A percentile compares a stretch with the other conserved stretches of the same genome.
Evolutionary conservation across 805 yeast species (phyloP).

Genomic region (Ogataea paradorogensis): DNA sequence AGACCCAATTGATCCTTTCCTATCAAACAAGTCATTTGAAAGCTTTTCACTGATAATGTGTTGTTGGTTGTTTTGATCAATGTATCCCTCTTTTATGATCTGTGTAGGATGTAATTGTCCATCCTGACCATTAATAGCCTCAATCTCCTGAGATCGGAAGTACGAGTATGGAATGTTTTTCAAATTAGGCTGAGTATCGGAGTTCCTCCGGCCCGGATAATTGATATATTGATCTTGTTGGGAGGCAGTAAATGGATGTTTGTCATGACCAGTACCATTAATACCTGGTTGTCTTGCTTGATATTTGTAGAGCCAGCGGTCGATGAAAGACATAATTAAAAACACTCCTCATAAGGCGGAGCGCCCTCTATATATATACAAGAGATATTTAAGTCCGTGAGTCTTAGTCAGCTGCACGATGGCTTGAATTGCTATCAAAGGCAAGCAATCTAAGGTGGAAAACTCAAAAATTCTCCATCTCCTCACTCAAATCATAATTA

Average conservation of each 20-base stretch:
- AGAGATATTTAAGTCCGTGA: not conserved
- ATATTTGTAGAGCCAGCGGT: constrained; percentile 34
- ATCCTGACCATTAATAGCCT: constrained; percentile 4
- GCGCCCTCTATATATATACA: constrained; percentile 4
- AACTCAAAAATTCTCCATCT: constrained; percentile 6
- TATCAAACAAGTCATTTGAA: not conserved
- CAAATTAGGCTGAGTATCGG: constrained; percentile 28
- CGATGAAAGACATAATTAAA: constrained; percentile 32
- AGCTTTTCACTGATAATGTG: not conserved
- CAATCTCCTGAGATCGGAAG: constrained; percentile 14
- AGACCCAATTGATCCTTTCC: constrained; percentile 16
- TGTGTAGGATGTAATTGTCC: constrained; percentile 1
- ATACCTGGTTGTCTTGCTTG: constrained; percentile 18
- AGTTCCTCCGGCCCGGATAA: constrained; percentile 6
- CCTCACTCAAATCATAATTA: not conserved
- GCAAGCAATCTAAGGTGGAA: constrained; percentile 8
- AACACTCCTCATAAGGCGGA: not conserved
- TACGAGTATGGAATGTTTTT: constrained; percentile 32
- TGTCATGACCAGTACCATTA: constrained; percentile 27
- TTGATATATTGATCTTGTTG: constrained; percentile 15
- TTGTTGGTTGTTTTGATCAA: not conserved
- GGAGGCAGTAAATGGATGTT: constrained; percentile 14
- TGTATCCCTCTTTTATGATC: constrained; percentile 1
- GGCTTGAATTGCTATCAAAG: constrained; percentile 3
- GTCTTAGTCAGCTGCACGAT: constrained; percentile 2